Percentiles rank a stretch among this genome's conserved stretches.
Conservation (phyloP, 1,284 basidiomycete species). For the Meripilus lineatus region DNA sequence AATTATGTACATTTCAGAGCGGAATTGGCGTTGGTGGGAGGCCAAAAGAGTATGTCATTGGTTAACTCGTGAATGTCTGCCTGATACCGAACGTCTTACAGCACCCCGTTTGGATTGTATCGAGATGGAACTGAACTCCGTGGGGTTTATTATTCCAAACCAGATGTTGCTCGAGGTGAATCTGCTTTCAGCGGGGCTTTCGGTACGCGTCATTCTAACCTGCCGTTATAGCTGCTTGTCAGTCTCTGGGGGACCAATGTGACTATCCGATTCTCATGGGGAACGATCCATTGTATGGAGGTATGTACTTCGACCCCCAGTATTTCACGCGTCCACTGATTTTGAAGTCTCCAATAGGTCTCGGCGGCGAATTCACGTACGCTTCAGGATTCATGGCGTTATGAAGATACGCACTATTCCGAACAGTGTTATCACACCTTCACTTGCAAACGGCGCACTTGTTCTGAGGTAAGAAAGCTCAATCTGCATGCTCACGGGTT, state of each 20-base stretch:
- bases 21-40: constrained; percentile 69
- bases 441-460: constrained; percentile 70
- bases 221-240: constrained; percentile 51
- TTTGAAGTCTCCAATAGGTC: constrained; percentile 34
- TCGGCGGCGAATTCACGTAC: constrained; percentile 82
- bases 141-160: constrained; percentile 70
- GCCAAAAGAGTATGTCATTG: constrained; percentile 54
- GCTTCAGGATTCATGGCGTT: constrained; percentile 20
- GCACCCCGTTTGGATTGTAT: constrained; percentile 76
- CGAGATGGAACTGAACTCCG: constrained; percentile 76
- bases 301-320: constrained; percentile 31
- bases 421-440: constrained; percentile 72
- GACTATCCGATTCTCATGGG: constrained; percentile 78
- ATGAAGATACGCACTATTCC: not conserved
- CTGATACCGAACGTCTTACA: constrained; percentile 21
- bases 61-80: not conserved
- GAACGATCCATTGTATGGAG: constrained; percentile 80
- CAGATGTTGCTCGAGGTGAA: constrained; percentile 44
- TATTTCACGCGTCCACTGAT: not conserved
- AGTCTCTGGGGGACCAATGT: constrained; percentile 58
- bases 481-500: not conserved
- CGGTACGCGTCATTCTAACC: not conserved
- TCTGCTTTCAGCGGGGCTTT: not conserved
- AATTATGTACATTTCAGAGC: constrained; percentile 44
- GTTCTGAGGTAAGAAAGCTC: constrained; percentile 48